These are phyloP conservation scores for Aureobasidium sp. DNA, from an alignment of 2,329 filamentous ascomycete genomes.

Conservation along the genomic window DNA sequence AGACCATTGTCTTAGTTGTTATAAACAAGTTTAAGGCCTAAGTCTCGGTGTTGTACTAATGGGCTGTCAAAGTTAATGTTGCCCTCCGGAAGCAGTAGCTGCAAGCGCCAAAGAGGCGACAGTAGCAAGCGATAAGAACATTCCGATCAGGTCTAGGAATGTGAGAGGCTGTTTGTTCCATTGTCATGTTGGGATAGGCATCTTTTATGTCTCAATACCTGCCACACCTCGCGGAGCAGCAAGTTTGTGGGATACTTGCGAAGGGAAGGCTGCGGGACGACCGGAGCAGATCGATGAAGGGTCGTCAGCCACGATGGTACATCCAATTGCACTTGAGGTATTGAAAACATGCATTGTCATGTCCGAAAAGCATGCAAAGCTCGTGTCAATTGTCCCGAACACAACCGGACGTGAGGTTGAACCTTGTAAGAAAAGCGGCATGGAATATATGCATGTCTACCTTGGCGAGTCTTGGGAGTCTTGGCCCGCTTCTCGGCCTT, in stretches of 20 bases:
- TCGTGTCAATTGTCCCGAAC: neutral
- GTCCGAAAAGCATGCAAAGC: neutral
- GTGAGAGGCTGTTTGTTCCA: too few species aligned
- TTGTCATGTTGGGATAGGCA: too few species aligned
- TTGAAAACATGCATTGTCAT: neutral
- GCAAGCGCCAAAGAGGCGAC: neutral
- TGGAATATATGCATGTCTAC: neutral
- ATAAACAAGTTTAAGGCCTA: too few species aligned
- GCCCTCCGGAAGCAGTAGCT: neutral
- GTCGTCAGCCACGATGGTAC: neutral
- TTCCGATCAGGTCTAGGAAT: neutral
- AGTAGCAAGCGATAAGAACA: neutral
- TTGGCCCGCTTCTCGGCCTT: neutral
- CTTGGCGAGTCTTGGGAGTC: neutral
- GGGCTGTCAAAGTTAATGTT: conserved; percentile 3
- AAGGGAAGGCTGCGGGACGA: too few species aligned
- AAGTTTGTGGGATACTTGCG: too few species aligned
- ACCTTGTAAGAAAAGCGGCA: neutral
- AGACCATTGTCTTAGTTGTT: too few species aligned
- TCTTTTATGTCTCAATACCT: too few species aligned
- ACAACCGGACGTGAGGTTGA: neutral
- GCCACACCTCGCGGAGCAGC: too few species aligned
- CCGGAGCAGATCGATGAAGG: neutral
- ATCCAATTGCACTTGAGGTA: neutral
- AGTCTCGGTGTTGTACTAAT: neutral